Evolutionary conservation across 2,329 filamentous ascomycete species (phyloP).

Genomic region (Arthrobotrys entomopaga): DNA sequence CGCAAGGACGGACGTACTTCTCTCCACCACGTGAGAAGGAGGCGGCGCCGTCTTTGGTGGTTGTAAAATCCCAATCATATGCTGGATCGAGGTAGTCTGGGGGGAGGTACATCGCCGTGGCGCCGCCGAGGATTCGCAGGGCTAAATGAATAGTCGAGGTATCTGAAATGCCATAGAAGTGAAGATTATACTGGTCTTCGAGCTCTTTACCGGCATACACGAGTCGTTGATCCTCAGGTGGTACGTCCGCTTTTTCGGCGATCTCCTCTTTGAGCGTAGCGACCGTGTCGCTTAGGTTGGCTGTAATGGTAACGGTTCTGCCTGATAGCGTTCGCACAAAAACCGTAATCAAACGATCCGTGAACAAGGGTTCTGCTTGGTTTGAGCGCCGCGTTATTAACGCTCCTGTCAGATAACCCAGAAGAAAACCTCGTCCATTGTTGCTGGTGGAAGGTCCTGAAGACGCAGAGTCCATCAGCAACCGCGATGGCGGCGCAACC

Average conservation of each 20-base stretch:
- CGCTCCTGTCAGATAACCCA: too few relatives aligned
- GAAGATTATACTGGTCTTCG: constrained; percentile 67
- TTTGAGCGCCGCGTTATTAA: background rate
- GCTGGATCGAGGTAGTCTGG: constrained; percentile 8
- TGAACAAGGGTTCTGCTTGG: background rate
- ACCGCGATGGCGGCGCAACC: constrained; percentile 13
- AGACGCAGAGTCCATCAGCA: background rate
- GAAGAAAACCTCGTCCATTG: background rate
- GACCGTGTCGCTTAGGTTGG: constrained; percentile 11
- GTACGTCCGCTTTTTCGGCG: constrained; percentile 15
- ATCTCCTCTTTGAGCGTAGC: constrained; percentile 11
- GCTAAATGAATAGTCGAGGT: constrained; percentile 87
- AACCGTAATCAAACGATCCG: constrained; percentile 1
- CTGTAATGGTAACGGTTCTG: constrained; percentile 19
- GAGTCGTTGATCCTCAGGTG: constrained; percentile 16
- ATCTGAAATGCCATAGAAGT: constrained; percentile 96
- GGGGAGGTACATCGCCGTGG: constrained; percentile 10
- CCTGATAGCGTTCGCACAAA: constrained; percentile 28
- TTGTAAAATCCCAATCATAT: constrained; percentile 19
- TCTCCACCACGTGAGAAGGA: constrained; percentile 20
- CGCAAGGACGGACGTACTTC: constrained; percentile 19
- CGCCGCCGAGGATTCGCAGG: constrained; percentile 83
- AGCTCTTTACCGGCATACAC: constrained; percentile 30
- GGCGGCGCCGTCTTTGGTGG: background rate
- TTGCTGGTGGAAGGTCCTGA: background rate